Evolutionary conservation across 2,329 filamentous ascomycete genomes (phyloP).

Genomic region (Cercospora canescens): DNA sequence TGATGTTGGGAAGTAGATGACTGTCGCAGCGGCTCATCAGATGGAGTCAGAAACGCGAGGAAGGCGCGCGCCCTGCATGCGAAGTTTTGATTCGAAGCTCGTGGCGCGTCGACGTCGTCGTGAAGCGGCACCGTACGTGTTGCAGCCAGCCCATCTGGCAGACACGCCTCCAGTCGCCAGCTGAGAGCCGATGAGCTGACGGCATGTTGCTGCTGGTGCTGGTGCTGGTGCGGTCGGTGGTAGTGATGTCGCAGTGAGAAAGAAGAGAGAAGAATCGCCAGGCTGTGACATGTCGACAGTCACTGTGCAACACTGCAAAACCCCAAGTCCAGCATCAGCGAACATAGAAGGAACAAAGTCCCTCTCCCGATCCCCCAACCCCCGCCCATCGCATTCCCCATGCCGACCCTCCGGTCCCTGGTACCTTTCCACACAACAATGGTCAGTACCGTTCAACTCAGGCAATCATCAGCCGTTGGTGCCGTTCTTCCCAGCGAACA

Average conservation of each 20-base stretch:
- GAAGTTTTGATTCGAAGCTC: not conserved
- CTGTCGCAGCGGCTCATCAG: not conserved
- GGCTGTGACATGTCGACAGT: not conserved
- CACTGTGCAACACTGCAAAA: not conserved
- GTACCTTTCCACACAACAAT: not conserved
- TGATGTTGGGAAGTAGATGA: not conserved
- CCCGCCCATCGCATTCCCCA: not conserved
- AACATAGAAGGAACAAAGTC: not conserved
- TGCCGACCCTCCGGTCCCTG: not conserved
- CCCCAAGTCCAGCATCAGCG: not conserved
- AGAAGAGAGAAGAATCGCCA: not conserved
- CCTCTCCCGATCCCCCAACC: not conserved
- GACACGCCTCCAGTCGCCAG: not conserved
- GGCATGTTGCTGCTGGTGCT: not conserved
- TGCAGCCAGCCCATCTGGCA: not conserved
- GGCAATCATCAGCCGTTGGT: not conserved
- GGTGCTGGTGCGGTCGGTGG: not conserved
- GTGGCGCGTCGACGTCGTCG: not conserved
- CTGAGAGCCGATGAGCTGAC: not conserved
- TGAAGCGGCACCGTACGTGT: not conserved
- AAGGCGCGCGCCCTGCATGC: not conserved
- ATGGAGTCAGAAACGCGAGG: not conserved
- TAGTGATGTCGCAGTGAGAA: not conserved
- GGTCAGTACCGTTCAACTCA: not conserved
- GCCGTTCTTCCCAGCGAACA: not conserved